A percentile compares a stretch with the other conserved stretches of the same genome.
Evolutionary conservation across 176 grass and related monocot genomes (phyloP).

Genomic region (Hordeum vulgare): MorexV3_pseudomolecules_assembly NC_058521.1:510579572-510580071

Average conservation of each 20-base stretch:
- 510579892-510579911: background rate
- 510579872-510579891: background rate
- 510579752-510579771: slow-evolving; percentile 5
- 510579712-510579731: slow-evolving; percentile 7
- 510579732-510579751: background rate
- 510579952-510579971: background rate
- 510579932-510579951: background rate
- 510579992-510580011: background rate
- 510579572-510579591: slow-evolving; percentile 15
- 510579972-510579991: background rate
- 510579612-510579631: background rate
- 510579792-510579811: background rate
- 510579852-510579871: background rate
- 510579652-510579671: background rate
- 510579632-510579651: slow-evolving; percentile 6
- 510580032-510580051: background rate
- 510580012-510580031: background rate
- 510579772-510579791: slow-evolving; percentile 11
- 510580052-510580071: background rate
- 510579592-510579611: background rate
- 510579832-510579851: background rate
- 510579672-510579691: slow-evolving; percentile 4
- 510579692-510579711: background rate
- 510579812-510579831: background rate
- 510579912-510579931: background rate